Evolutionary conservation across 208 protist species (phyloP).

Genomic region (Acanthamoeba castellanii): DNA sequence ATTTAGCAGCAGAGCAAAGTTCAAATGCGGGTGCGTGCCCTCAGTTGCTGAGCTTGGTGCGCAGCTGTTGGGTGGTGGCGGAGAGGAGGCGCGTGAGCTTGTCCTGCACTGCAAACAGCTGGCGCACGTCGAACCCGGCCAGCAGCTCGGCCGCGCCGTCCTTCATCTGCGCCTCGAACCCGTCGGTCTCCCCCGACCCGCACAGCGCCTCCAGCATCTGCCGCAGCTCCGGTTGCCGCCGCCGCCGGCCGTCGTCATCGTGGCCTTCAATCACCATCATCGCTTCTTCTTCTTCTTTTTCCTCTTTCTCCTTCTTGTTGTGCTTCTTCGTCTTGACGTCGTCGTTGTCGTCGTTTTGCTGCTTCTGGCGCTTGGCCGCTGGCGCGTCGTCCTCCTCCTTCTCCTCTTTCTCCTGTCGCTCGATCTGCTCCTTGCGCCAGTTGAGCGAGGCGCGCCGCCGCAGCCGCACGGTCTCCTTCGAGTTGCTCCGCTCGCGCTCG

Average conservation of each 20-base stretch:
- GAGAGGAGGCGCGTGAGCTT: background rate
- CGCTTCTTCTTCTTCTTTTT: background rate
- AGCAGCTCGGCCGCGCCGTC: background rate
- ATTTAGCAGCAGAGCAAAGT: no score
- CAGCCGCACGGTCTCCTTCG: background rate
- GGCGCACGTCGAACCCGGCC: background rate
- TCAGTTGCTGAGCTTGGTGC: conserved; percentile 1
- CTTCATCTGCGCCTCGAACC: conserved; percentile 37
- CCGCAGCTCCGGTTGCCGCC: background rate
- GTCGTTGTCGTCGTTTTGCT: background rate
- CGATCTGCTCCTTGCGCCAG: conserved; percentile 13
- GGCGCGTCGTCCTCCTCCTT: background rate
- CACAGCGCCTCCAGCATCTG: background rate
- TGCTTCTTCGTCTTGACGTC: background rate
- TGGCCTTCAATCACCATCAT: background rate
- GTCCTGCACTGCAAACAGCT: conserved; percentile 9
- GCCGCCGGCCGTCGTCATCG: background rate
- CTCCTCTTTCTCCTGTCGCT: background rate
- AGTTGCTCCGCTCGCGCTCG: conserved; percentile 1
- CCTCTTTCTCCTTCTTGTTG: background rate
- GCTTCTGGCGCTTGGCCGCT: background rate
- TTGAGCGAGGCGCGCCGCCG: background rate
- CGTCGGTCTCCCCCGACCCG: background rate
- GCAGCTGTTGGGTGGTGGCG: background rate
- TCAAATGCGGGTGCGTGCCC: no score